phyloP scores from a whole-genome alignment of 2,329 filamentous ascomycete genomes.

The Knufia petricola region DNA sequence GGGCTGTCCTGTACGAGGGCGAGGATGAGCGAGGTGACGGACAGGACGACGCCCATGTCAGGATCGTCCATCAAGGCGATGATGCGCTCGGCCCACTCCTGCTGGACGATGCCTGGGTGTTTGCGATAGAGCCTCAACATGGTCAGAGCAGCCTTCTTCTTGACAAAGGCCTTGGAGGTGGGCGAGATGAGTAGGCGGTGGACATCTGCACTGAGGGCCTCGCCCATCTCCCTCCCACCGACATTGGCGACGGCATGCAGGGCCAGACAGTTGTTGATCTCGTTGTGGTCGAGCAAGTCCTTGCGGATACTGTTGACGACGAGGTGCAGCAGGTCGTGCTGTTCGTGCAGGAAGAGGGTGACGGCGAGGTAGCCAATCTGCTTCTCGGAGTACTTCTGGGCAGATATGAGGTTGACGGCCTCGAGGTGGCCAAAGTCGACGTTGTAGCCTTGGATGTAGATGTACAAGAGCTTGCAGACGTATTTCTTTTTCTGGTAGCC shows the following conservation, averaged over 20 bases:
- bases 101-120: slow-evolving; percentile 83
- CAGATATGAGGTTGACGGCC: slow-evolving; percentile 94
- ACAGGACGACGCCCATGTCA: slow-evolving; percentile 88
- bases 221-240: slow-evolving; percentile 91
- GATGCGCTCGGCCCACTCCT: slow-evolving; percentile 95
- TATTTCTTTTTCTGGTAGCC: slow-evolving; percentile 99
- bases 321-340: slow-evolving; percentile 89
- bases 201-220: slow-evolving; percentile 83
- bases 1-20: slow-evolving; percentile 84
- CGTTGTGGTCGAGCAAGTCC: slow-evolving; percentile 86
- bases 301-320: slow-evolving; percentile 99
- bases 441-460: slow-evolving; percentile 98
- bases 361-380: slow-evolving; percentile 98
- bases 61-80: slow-evolving; percentile 97
- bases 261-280: slow-evolving; percentile 93
- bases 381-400: slow-evolving; percentile 96
- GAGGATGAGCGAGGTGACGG: slow-evolving; percentile 92
- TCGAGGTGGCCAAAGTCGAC: slow-evolving; percentile 98
- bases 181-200: slow-evolving; percentile 90
- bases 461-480: slow-evolving; percentile 98
- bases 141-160: slow-evolving; percentile 96
- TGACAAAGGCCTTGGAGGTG: slow-evolving; percentile 91
- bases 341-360: slow-evolving; percentile 91
- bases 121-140: slow-evolving; percentile 90
- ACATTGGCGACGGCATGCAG: slow-evolving; percentile 97